phyloP scores from a whole-genome alignment of 73 alveolate species.

The Breviolum minutum region DNA sequence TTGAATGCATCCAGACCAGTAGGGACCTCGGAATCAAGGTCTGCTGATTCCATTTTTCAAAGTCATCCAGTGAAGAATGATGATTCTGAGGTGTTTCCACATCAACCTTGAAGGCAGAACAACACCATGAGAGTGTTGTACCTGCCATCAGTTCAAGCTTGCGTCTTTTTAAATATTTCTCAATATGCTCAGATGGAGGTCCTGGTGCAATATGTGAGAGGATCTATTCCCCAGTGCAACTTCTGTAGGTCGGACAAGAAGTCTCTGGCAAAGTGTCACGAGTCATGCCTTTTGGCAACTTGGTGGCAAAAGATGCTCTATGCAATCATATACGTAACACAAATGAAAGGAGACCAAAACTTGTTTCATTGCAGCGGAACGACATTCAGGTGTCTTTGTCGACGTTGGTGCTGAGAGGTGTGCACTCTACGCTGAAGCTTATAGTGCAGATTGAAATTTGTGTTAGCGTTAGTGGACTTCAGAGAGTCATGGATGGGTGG shows the following conservation, averaged over 20 bases:
- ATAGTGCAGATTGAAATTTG: no score
- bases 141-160: no score
- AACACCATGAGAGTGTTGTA: no score
- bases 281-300: slow-evolving; percentile 60
- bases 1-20: not conserved
- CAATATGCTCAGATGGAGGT: no score
- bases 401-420: slow-evolving; percentile 86
- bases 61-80: not conserved
- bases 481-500: not conserved
- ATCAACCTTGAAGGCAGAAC: not conserved
- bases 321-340: no score
- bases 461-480: not conserved
- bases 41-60: no score
- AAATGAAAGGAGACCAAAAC: no score
- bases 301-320: not conserved
- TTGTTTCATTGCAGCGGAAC: not conserved
- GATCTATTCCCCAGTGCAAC: no score
- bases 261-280: slow-evolving; percentile 56
- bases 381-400: slow-evolving; percentile 45
- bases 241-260: slow-evolving; percentile 57
- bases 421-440: slow-evolving; percentile 30
- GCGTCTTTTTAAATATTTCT: no score
- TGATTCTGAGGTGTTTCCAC: not conserved
- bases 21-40: not conserved
- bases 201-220: no score